These are phyloP conservation scores for Metschnikowia baotianmanensis DNA, from an alignment of 805 yeast genomes.

Conservation along the genomic window DNA sequence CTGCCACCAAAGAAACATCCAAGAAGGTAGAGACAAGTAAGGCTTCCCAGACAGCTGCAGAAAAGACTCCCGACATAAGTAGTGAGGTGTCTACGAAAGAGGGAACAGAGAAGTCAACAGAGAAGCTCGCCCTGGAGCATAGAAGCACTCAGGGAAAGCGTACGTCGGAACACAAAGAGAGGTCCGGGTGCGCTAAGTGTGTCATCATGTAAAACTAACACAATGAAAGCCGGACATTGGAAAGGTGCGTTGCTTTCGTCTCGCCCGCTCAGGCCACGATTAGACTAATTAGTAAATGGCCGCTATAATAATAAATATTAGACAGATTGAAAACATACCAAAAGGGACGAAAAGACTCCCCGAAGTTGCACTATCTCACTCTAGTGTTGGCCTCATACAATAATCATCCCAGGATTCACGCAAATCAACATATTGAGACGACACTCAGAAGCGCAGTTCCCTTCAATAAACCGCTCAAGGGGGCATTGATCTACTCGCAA, in stretches of 20 bases:
- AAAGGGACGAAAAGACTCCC: conserved; percentile 12
- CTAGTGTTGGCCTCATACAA: conserved; percentile 6
- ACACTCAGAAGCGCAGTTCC: conserved; percentile 3
- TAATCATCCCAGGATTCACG: background rate
- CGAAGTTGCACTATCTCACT: conserved; percentile 16
- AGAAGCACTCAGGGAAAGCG: conserved; percentile 14
- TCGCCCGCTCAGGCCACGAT: background rate
- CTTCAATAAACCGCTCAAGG: conserved; percentile 14
- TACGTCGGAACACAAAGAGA: conserved; percentile 7
- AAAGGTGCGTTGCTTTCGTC: background rate
- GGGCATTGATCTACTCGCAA: conserved; percentile 17
- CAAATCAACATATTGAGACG: background rate
- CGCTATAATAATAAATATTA: background rate
- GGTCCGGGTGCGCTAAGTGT: conserved; percentile 18
- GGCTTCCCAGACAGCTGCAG: background rate
- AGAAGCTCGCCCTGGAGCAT: conserved; percentile 5
- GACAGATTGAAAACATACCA: conserved; percentile 3
- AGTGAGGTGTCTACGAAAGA: background rate
- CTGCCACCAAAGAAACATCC: background rate
- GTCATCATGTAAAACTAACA: conserved; percentile 11
- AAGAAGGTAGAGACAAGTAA: background rate
- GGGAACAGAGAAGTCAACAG: conserved; percentile 1
- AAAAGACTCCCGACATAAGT: background rate
- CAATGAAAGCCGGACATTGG: background rate
- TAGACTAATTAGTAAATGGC: conserved; percentile 1